Base-by-base conservation (phyloP, 129 eudicot genomes). In the Rutidosis leptorrhynchoides region DNA sequence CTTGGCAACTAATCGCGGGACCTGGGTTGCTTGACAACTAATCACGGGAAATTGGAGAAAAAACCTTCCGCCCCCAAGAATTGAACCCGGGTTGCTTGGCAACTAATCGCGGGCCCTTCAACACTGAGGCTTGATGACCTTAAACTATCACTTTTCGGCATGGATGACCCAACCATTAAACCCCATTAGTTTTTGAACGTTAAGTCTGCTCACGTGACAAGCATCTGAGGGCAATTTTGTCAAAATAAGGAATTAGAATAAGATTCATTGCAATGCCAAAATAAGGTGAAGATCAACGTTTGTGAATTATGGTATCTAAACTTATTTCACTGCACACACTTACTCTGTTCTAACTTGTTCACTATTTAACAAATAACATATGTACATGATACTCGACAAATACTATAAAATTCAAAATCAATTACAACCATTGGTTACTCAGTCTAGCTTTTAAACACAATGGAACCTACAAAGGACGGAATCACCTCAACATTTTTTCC, bases 281-380 rank as follows among this genome's bases (percentile, higher is more conserved):
- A 32, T 51, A 58, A 65, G 68, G 67, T 58, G 25, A 65, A 15
- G 64, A 32, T 67, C 51, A 67, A 49, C 56, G 79, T 67, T 75
- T 57, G 67, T 56, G 72, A 74, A 74, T 57, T 42, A 17, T 60
- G 68, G 74, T 65, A 78, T 59, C 83, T 51, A 80, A n/a, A 80
- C 73, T 71, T 72, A 81, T 67, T 61, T 62, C 67, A 67, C 79
- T 67, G 78, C 79, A 67, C 65, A 81, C 63, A 17, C 57, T 64
- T 79, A 12, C 75, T 63, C 76, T 68, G 67, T 76, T 82, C 81
- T 78, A 75, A 73, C 69, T 78, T 49, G 26, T 73, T 71, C 70
- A 56, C 78, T 71, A 70, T 67, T 71, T 67, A 74, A 74, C 75
- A 71, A 57, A 79, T 72, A 62, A 72, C 70, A 72, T 83, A 75